Base-by-base conservation (phyloP, 164 flowering plant genomes). In the Euptelea pleiosperma region DNA sequence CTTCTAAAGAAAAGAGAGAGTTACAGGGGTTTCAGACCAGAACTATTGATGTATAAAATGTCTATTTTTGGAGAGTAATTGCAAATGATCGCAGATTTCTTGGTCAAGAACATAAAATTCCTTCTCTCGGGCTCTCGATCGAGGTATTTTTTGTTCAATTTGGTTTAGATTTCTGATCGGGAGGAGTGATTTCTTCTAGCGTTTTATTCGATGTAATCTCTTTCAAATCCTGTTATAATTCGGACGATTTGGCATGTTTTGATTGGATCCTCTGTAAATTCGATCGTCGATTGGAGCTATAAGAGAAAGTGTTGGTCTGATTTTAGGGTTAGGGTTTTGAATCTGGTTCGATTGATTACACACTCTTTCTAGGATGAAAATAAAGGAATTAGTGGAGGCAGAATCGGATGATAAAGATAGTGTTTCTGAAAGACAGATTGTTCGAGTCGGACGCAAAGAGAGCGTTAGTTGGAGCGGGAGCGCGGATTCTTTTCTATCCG, bases 401-500 rank as follows among this genome's bases (percentile, higher is more conserved):
- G 66, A 62, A 15, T 36, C 40, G 6, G 60, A 63, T 43, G 36
- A 31, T 6, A 48, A 35, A 30, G 65, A 52, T 24, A n/a, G n/a
- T 25, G 7, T 21, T 0, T 34, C 15, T 9, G 22, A 8, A 28
- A 55, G 24, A 41, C 26, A 28, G 45, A 47, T 63, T 19, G 67
- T 56, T 63, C 67, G 55, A 29, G 79, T 62, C n/a, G 6, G 81
- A 79, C 35, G 85, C 87, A 0, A 85, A 86, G 76, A 73, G 86
- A 57, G 90, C 71, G 11, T 61, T 90, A 39, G 86, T 90, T 15
- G 88, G 87, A 35, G 94, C 90, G 0, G 97, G 97, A 8, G 95
- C 92, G 64, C 78, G 97, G 64, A 73, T 82, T 65, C 72, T 90
- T 18, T 90, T 90, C 60, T 90, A 90, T 59, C 97, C 97, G 50